Base-by-base conservation (phyloP, 2,329 filamentous ascomycete genomes). In the Sporothrix brunneoviolacea region DNA sequence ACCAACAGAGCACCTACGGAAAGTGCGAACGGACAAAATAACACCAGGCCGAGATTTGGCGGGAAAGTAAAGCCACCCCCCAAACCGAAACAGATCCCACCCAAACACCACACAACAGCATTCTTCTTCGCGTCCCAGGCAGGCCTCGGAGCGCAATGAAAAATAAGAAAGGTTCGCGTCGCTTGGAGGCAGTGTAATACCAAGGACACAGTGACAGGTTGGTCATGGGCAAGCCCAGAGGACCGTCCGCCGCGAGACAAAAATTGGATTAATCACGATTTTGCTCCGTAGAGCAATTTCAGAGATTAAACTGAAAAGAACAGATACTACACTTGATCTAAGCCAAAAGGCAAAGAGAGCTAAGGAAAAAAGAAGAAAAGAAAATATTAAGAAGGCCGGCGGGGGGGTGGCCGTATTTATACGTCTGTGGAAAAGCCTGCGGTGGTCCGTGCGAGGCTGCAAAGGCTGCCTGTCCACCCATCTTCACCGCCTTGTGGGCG, bases 301-400 rank as follows among this genome's bases (percentile, higher is more conserved):
- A 91, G 86, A 86, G 83, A 89, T 90, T 90, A 91, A 90, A 89
- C 86, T 91, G 83, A 88, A 86, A 89, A 90, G 86, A 91, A 90
- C 85, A 88, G 84, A 88, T 89, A 89, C 85, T 89, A 88, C 84
- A 89, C 84, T 88, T 89, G 85, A 89, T 89, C 85, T 88, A 86
- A 87, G 81, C 81, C 77, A 80, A 76, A 76, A 68, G 69, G 69
- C 71, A 74, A 75, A 75, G 72, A 73, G 70, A 74, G 72, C 71
- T 75, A 60, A 69, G 62, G 70, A 73, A 70, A 70, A 75, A 76
- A 73, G 68, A 71, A 70, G 69, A 68, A 69, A 67, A 54, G 36
- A 53, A 57, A 57, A 54, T 52, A 39, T 48, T 36, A 57, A 54
- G 50, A 54, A 53, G 2, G 38, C 12, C 9, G 24, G 43, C 32